These are phyloP conservation scores for Botrytis medusae DNA, from an alignment of 2,329 filamentous ascomycete species.

Conservation along the genomic window DNA sequence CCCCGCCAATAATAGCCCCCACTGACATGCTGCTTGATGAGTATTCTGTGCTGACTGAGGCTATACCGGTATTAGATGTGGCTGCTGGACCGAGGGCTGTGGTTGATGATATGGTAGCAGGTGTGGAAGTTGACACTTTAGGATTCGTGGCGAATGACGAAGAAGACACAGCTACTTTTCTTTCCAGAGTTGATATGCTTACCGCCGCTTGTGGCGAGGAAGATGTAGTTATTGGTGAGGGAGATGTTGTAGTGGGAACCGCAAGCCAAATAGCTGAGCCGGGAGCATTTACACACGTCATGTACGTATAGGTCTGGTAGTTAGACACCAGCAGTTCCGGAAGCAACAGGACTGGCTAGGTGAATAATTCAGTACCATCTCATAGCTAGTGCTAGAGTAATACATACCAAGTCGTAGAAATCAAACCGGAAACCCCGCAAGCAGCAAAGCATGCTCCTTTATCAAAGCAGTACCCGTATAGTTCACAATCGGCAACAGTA, in stretches of 20 bases:
- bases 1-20: background rate
- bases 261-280: background rate
- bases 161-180: background rate
- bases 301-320: background rate
- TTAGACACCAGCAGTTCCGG: background rate
- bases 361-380: background rate
- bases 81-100: background rate
- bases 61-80: background rate
- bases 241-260: background rate
- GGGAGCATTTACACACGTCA: background rate
- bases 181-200: background rate
- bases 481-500: background rate
- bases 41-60: background rate
- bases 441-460: background rate
- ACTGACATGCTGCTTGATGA: background rate
- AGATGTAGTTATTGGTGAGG: background rate
- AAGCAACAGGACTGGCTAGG: background rate
- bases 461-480: background rate
- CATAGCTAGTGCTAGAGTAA: background rate
- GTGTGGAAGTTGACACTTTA: background rate
- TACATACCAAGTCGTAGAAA: background rate
- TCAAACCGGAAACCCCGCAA: background rate
- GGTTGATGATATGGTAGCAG: background rate
- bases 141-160: background rate
- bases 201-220: background rate